Evolutionary conservation across 331 rosid genomes (phyloP).

Genomic region (Phaseolus coccineus): DNA sequence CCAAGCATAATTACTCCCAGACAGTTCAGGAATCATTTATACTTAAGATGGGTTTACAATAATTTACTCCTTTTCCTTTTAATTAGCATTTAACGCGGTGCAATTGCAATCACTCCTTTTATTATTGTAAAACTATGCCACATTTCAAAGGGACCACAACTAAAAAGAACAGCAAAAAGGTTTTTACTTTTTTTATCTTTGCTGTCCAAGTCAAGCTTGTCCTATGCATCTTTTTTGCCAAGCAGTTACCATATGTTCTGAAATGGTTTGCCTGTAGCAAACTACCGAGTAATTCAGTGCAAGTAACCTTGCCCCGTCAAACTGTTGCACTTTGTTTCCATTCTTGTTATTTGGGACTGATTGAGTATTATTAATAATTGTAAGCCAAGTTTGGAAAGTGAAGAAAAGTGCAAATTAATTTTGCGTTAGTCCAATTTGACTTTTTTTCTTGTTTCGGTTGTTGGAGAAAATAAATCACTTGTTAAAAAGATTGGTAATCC

Average conservation of each 20-base stretch:
- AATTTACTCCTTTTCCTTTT: slow-evolving; percentile 15
- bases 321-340: slow-evolving; percentile 10
- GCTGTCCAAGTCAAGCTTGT: slow-evolving; percentile 31
- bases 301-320: slow-evolving; percentile 35
- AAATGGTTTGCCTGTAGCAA: slow-evolving; percentile 39
- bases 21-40: slow-evolving; percentile 29
- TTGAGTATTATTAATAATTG: background rate
- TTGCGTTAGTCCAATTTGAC: slow-evolving; percentile 43
- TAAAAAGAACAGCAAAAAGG: slow-evolving; percentile 10
- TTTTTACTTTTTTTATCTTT: slow-evolving; percentile 8
- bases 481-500: slow-evolving; percentile 18
- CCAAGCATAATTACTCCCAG: slow-evolving; percentile 41
- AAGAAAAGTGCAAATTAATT: slow-evolving; percentile 13
- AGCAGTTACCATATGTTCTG: slow-evolving; percentile 6
- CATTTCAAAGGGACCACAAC: slow-evolving; percentile 20
- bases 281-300: slow-evolving; percentile 27
- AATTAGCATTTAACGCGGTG: slow-evolving; percentile 19
- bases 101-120: background rate
- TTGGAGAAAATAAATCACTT: slow-evolving; percentile 36
- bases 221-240: background rate
- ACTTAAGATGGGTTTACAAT: background rate
- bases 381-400: slow-evolving; percentile 19
- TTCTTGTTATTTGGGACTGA: slow-evolving; percentile 33
- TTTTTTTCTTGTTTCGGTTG: slow-evolving; percentile 39
- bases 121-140: background rate